phyloP scores from a whole-genome alignment of 2,329 filamentous ascomycete species.

The Verticillium zaregamsianum region DNA sequence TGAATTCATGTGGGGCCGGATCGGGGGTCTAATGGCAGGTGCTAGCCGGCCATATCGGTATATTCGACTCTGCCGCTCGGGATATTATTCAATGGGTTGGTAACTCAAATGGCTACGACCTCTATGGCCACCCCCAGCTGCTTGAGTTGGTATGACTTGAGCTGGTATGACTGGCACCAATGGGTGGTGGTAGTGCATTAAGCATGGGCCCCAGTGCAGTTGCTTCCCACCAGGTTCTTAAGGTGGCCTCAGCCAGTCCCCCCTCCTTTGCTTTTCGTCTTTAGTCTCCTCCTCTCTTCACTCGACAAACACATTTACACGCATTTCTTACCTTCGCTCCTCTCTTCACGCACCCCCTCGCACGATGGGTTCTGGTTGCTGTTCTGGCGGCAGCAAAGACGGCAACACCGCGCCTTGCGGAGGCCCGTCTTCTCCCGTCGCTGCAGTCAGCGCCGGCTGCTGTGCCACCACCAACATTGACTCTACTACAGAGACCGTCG shows the following conservation, averaged over 20 bases:
- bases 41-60: too few species aligned
- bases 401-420: background rate
- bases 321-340: background rate
- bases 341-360: background rate
- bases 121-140: too few species aligned
- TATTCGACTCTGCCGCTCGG: too few species aligned
- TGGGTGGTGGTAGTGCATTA: too few species aligned
- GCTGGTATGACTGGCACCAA: too few species aligned
- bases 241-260: background rate
- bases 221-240: too few species aligned
- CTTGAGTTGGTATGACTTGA: too few species aligned
- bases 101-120: too few species aligned
- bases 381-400: constrained; percentile 7
- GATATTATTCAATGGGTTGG: too few species aligned
- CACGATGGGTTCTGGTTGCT: constrained; percentile 13
- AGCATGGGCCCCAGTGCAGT: too few species aligned
- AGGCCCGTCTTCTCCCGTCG: background rate
- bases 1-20: too few species aligned
- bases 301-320: background rate
- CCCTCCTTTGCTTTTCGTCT: background rate
- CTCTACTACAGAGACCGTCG: background rate
- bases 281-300: background rate
- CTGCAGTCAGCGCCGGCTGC: background rate
- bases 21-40: too few species aligned
- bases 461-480: background rate